Evolutionary conservation across 78 protist genomes (phyloP).

Genomic region (Capsaspora owczarzaki): DNA sequence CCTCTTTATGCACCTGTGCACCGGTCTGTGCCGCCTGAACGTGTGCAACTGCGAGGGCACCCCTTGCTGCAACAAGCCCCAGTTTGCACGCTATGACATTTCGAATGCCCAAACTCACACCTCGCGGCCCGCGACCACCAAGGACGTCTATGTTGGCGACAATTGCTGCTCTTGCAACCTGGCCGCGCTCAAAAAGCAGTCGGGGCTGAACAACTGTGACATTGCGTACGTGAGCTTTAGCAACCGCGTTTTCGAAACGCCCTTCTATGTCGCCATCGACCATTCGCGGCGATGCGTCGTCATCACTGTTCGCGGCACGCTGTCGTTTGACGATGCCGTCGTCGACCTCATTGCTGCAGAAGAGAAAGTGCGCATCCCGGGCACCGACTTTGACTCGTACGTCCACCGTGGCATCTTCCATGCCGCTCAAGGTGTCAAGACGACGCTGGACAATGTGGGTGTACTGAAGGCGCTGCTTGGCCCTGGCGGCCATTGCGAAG

Average conservation of each 20-base stretch:
- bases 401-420: conserved; percentile 11
- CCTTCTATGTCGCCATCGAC: conserved; percentile 13
- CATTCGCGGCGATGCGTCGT: background rate
- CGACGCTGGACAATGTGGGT: background rate
- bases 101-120: background rate
- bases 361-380: background rate
- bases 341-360: background rate
- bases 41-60: background rate
- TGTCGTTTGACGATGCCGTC: conserved; percentile 7
- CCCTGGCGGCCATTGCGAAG: background rate
- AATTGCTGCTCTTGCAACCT: conserved; percentile 3
- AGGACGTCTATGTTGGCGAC: background rate
- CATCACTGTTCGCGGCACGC: conserved; percentile 29
- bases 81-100: no score
- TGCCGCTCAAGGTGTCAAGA: background rate
- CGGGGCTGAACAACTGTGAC: background rate
- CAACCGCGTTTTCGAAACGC: background rate
- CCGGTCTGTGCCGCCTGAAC: background rate
- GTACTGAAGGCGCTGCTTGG: no score
- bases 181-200: background rate
- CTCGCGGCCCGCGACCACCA: background rate
- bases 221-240: background rate
- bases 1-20: background rate
- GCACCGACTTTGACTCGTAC: background rate
- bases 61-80: background rate